Percentiles rank a stretch among this genome's conserved stretches.
Conservation (phyloP, 805 yeast species). For the Pichia membranifaciens region DNA sequence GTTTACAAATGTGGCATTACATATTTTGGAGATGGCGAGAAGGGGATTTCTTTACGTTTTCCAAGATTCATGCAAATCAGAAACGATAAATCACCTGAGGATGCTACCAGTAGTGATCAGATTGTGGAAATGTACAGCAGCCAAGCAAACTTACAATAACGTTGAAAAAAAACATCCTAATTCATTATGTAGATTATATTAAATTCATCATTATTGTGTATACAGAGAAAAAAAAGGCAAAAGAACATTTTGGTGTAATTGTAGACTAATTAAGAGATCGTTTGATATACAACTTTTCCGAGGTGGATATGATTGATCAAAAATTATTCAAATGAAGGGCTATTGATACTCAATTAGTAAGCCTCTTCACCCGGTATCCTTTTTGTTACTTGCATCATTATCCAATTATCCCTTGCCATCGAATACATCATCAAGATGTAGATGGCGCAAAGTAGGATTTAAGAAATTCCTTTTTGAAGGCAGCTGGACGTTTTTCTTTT, state of each 20-base stretch:
- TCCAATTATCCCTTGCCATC: slow-evolving; percentile 5
- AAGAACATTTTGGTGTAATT: too few relatives aligned
- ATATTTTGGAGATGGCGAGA: slow-evolving; percentile 47
- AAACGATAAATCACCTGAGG: slow-evolving; percentile 81
- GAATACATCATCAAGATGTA: slow-evolving; percentile 10
- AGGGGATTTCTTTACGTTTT: slow-evolving; percentile 82
- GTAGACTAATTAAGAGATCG: too few relatives aligned
- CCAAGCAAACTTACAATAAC: slow-evolving; percentile 42
- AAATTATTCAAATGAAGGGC: too few relatives aligned
- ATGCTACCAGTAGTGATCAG: slow-evolving; percentile 82
- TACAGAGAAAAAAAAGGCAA: too few relatives aligned
- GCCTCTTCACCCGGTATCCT: background rate
- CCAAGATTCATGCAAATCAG: slow-evolving; percentile 81
- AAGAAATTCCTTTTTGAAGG: slow-evolving; percentile 7
- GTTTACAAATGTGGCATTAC: slow-evolving; percentile 80
- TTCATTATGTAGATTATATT: too few relatives aligned
- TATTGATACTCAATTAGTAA: background rate
- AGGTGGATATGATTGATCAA: too few relatives aligned
- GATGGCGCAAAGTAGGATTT: slow-evolving; percentile 19
- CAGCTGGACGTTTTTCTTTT: background rate
- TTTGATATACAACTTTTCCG: too few relatives aligned
- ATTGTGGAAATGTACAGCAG: slow-evolving; percentile 77
- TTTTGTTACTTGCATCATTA: background rate
- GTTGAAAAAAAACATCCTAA: too few relatives aligned
- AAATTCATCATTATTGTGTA: too few relatives aligned